phyloP scores from a whole-genome alignment of 1,284 basidiomycete genomes.

The Fomitopsis pinicola region DNA sequence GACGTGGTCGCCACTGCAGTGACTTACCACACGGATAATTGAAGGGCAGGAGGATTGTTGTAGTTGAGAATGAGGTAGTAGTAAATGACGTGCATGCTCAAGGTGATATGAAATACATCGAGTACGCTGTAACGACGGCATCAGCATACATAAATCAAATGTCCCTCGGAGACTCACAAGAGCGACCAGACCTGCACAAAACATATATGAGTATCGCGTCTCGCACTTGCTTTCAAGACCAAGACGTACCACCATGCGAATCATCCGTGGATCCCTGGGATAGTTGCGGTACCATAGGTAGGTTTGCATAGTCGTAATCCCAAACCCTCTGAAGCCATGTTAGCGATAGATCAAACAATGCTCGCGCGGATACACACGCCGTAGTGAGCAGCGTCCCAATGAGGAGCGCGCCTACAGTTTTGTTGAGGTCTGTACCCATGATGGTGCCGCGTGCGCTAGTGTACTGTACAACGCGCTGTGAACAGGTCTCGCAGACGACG shows the following conservation, averaged over 20 bases:
- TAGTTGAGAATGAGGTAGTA: conserved; percentile 16
- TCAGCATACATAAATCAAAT: not conserved
- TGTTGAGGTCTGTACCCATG: not conserved
- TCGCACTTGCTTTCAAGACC: too few species aligned
- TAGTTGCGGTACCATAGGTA: conserved; percentile 13
- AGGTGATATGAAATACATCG: conserved; percentile 10
- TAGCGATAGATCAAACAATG: not conserved
- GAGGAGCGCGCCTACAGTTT: conserved; percentile 13
- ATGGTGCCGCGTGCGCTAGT: too few species aligned
- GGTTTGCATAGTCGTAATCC: conserved; percentile 14
- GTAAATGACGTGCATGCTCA: conserved; percentile 15
- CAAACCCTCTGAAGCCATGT: conserved; percentile 7
- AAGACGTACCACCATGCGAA: not conserved
- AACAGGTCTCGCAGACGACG: too few species aligned
- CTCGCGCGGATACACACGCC: conserved; percentile 3
- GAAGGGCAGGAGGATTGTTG: conserved; percentile 6
- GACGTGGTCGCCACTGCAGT: not conserved
- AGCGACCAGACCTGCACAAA: conserved; percentile 9
- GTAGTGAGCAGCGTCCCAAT: conserved; percentile 11
- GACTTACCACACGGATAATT: conserved; percentile 9
- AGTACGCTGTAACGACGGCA: not conserved
- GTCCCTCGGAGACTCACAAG: not conserved
- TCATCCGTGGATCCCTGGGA: conserved; percentile 7
- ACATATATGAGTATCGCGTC: too few species aligned
- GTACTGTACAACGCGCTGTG: too few species aligned